These are phyloP conservation scores for Massarina eburnea DNA, from an alignment of 2,329 filamentous ascomycete species.

Conservation along the genomic window DNA sequence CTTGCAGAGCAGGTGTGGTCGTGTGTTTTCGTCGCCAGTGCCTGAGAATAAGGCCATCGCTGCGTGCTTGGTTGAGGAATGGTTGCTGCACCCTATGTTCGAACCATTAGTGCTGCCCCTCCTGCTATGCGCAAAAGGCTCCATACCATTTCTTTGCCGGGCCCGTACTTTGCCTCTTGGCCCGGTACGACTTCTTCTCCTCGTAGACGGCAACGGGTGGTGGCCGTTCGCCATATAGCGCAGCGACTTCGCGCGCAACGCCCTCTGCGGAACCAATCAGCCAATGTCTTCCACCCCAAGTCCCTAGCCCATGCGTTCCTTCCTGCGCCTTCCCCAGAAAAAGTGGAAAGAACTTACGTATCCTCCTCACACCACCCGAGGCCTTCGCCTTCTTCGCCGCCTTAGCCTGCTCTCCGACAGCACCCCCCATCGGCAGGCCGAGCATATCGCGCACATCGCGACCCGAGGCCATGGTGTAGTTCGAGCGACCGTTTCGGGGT, in stretches of 20 bases:
- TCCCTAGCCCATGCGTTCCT: not conserved
- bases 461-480: constrained; percentile 39
- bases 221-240: constrained; percentile 44
- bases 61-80: constrained; percentile 77
- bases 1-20: constrained; percentile 29
- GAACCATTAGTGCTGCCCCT: constrained; percentile 11
- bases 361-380: constrained; percentile 54
- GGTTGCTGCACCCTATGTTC: constrained; percentile 43
- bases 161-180: constrained; percentile 42
- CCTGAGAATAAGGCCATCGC: constrained; percentile 68
- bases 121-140: not conserved
- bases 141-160: constrained; percentile 43
- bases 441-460: constrained; percentile 84
- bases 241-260: constrained; percentile 45
- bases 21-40: constrained; percentile 75
- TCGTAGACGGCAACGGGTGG: constrained; percentile 46
- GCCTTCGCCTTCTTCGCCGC: constrained; percentile 70
- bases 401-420: constrained; percentile 39
- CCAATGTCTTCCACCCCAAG: constrained; percentile 1
- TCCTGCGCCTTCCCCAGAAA: not conserved
- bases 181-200: constrained; percentile 43
- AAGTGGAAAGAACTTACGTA: constrained; percentile 46
- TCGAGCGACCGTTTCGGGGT: constrained; percentile 19
- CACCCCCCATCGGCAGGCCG: constrained; percentile 66
- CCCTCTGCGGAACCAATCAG: constrained; percentile 36